These are phyloP conservation scores for Nepenthes alata DNA, from an alignment of 179 eudicot species.

Conservation along the genomic window DNA sequence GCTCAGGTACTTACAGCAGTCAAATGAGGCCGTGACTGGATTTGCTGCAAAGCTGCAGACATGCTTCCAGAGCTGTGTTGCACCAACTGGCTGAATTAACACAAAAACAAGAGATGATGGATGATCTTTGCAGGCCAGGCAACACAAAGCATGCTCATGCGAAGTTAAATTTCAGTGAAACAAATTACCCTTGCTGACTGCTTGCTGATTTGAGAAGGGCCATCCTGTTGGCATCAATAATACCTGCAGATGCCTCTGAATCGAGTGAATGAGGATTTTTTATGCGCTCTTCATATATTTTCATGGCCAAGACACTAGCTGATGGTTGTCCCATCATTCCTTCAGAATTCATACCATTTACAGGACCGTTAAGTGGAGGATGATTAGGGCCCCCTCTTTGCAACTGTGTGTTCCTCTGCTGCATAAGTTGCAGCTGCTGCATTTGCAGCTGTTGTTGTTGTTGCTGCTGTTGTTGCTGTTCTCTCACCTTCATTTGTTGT, in stretches of 20 bases:
- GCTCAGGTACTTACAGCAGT: conserved; percentile 33
- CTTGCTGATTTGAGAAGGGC: conserved; percentile 79
- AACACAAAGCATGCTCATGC: neutral
- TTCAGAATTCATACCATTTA: conserved; percentile 44
- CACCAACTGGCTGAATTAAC: conserved; percentile 73
- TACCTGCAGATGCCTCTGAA: conserved; percentile 49
- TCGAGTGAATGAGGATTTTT: conserved; percentile 51
- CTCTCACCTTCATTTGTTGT: conserved; percentile 86
- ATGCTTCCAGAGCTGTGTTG: conserved; percentile 74
- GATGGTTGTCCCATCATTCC: conserved; percentile 49
- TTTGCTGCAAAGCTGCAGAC: conserved; percentile 88
- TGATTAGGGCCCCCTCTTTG: conserved; percentile 88
- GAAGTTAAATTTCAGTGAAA: neutral
- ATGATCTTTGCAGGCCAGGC: conserved; percentile 9
- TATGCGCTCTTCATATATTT: conserved; percentile 37
- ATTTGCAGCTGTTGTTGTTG: conserved; percentile 69
- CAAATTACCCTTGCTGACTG: conserved; percentile 67
- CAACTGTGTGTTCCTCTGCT: conserved; percentile 82
- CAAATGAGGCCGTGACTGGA: conserved; percentile 73
- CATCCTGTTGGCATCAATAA: conserved; percentile 79
- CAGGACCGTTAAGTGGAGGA: conserved; percentile 64
- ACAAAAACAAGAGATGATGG: conserved; percentile 16
- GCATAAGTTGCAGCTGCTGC: conserved; percentile 91
- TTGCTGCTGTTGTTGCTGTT: conserved; percentile 66
- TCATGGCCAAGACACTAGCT: conserved; percentile 35